Evolutionary conservation across 371 early-diverging fungal genomes (phyloP), one percentile per base, ranked within the genome.

Genomic region (Mucor saturninus): DNA sequence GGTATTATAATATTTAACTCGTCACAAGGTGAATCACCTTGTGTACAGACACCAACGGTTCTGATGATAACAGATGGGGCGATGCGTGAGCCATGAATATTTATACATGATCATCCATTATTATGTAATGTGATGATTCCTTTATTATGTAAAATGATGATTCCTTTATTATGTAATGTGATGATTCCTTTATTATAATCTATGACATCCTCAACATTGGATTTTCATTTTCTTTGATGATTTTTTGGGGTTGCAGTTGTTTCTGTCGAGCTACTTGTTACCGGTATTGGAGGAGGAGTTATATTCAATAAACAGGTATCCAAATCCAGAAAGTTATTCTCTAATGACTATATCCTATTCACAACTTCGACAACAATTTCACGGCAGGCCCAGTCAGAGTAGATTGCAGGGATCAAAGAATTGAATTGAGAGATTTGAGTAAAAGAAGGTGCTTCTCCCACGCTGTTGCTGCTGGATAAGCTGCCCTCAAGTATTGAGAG

Each of bases 201-300:
- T n/a, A n/a, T n/a, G n/a, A n/a, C n/a, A n/a, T n/a, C n/a, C n/a
- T n/a, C n/a, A n/a, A n/a, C n/a, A n/a, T n/a, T n/a, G n/a, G 32
- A 57, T 57, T 57, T 46, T 57, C 57, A 57, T 46, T 57, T 57
- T 57, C 57, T 57, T 57, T 46, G 57, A 57, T 57, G 57, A 40
- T 56, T 43, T 56, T 40, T 56, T 56, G 56, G 4, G 55, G 55
- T 56, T 45, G 56, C 21, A 45, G 56, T 43, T 56, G 56, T 56
- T 56, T 42, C 56, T 56, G 56, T 56, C 56, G 56, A 56, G 56
- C 56, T 56, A 56, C 43, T 43, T 40, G 56, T 56, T 56, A 56
- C 43, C 30, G 56, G 56, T 29, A 56, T 56, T 56, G 56, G 45
- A 43, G 56, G 56, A 56, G 56, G 56, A 56, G 56, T 31, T 40